Evolutionary conservation across 441 rosid genomes (phyloP).

Genomic region (Euphorbia celastroides): DNA sequence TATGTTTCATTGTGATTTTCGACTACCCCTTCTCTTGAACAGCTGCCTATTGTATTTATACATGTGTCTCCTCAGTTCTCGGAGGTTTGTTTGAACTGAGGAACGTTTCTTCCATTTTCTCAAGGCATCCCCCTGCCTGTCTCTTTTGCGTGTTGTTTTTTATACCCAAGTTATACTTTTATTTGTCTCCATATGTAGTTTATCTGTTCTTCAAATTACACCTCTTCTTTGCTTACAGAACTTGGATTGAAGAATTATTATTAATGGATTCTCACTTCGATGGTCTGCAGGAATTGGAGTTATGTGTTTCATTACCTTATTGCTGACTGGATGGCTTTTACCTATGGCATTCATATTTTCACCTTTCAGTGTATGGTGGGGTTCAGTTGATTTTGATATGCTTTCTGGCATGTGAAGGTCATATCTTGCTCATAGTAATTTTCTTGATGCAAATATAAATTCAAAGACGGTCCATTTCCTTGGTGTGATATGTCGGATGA

Average conservation of each 20-base stretch:
- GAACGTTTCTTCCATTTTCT: constrained; percentile 14
- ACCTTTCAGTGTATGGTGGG: neutral
- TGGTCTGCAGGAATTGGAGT: constrained; percentile 8
- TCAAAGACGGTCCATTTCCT: constrained; percentile 1
- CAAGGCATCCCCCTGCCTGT: neutral
- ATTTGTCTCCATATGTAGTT: constrained; percentile 12
- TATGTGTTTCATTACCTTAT: constrained; percentile 7
- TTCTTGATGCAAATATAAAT: neutral
- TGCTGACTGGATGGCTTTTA: constrained; percentile 9
- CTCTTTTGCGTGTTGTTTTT: neutral
- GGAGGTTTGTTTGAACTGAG: constrained; percentile 1
- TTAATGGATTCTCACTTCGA: constrained; percentile 1
- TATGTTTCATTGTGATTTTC: neutral
- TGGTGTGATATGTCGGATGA: neutral
- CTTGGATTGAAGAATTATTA: neutral
- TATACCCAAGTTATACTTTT: neutral
- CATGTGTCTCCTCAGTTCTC: neutral
- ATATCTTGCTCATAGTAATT: neutral
- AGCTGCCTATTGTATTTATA: neutral
- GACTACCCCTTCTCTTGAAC: neutral
- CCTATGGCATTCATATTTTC: neutral
- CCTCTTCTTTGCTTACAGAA: neutral
- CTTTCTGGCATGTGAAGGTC: constrained; percentile 9
- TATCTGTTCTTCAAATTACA: neutral
- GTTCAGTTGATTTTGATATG: constrained; percentile 18